Conservation (phyloP, 352 stramenopile species). For the Globisporangium nodosum region DNA sequence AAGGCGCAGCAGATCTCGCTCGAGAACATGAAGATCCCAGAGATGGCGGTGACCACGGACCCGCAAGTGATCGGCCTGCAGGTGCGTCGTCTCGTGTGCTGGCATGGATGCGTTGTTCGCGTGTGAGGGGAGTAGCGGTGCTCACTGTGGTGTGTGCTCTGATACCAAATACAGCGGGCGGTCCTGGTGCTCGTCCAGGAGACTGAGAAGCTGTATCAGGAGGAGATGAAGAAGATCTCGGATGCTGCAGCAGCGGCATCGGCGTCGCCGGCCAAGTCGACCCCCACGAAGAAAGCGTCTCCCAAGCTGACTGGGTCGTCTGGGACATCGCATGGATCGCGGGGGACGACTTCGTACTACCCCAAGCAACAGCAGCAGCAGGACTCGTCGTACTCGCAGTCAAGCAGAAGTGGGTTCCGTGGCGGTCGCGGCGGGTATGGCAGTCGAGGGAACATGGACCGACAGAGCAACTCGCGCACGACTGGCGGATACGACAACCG, state of each 20-base stretch:
- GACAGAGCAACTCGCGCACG: constrained; percentile 7
- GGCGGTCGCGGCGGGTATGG: constrained; percentile 3
- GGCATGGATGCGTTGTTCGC: background rate
- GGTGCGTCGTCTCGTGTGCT: constrained; percentile 19
- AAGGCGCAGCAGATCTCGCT: constrained; percentile 69
- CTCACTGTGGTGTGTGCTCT: constrained; percentile 1
- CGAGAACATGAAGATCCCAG: constrained; percentile 65
- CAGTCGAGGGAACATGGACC: constrained; percentile 1
- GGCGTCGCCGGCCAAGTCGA: background rate
- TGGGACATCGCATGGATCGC: background rate
- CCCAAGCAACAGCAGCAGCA: constrained; percentile 4
- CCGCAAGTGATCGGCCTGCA: constrained; percentile 34
- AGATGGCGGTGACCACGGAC: constrained; percentile 57
- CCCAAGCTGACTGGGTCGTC: background rate
- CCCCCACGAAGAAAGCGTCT: constrained; percentile 1
- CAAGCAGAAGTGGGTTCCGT: constrained; percentile 8
- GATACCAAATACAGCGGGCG: constrained; percentile 26
- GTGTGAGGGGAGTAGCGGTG: too few species aligned
- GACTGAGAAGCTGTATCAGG: constrained; percentile 56
- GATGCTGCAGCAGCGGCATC: background rate
- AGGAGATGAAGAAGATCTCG: constrained; percentile 30
- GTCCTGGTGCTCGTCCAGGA: constrained; percentile 69
- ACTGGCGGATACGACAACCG: background rate
- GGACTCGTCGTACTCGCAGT: constrained; percentile 5
- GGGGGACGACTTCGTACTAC: background rate